Evolutionary conservation across 2,329 filamentous ascomycete species (phyloP).

Genomic region (Monosporascus sp.): DNA sequence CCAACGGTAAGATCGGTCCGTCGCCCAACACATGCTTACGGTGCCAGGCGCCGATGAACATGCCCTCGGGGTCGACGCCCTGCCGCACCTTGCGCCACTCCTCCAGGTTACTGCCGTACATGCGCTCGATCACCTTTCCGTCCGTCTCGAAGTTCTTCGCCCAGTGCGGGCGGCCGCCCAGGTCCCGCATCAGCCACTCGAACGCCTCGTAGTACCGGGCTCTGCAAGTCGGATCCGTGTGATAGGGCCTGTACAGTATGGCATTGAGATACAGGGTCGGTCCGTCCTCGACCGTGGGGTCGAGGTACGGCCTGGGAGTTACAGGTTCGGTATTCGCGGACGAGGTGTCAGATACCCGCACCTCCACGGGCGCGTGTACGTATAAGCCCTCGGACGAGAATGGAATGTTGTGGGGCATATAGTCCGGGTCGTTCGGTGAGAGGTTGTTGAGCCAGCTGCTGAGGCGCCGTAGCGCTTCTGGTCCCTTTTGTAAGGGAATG

Average conservation of each 20-base stretch:
- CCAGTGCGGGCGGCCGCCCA: conserved; percentile 82
- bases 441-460: conserved; percentile 75
- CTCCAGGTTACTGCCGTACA: conserved; percentile 64
- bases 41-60: conserved; percentile 92
- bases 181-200: conserved; percentile 82
- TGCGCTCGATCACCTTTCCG: conserved; percentile 53
- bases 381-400: conserved; percentile 75
- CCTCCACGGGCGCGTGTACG: conserved; percentile 86
- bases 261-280: conserved; percentile 87
- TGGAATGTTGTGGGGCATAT: conserved; percentile 65
- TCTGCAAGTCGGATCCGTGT: conserved; percentile 68
- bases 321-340: conserved; percentile 24
- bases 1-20: conserved; percentile 19
- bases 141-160: conserved; percentile 78
- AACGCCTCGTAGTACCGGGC: conserved; percentile 82
- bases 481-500: conserved; percentile 76
- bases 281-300: conserved; percentile 61
- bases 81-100: conserved; percentile 65
- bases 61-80: conserved; percentile 69
- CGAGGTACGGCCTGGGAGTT: conserved; percentile 46
- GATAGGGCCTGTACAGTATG: conserved; percentile 80
- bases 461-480: conserved; percentile 77
- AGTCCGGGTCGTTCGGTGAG: conserved; percentile 56
- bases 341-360: conserved; percentile 73
- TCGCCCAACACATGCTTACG: conserved; percentile 55